Evolutionary conservation across 768 basidiomycete genomes (phyloP), one percentile per base, ranked within the genome.

Genomic region (Boletus sensibilis): DNA sequence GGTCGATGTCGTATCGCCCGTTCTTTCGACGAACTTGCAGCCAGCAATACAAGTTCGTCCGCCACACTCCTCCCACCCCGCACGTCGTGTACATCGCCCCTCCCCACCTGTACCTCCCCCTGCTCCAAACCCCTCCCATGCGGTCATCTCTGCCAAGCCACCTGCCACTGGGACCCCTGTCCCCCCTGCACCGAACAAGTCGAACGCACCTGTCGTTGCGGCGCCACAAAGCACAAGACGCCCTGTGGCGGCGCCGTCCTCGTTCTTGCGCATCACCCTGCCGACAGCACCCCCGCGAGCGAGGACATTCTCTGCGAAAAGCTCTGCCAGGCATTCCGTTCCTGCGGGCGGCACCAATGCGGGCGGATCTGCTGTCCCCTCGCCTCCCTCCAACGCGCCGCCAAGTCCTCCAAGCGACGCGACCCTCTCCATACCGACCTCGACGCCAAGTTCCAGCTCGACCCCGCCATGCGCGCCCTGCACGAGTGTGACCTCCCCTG

Each of bases 301-400:
- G 88, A 90, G 50, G 88, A 92, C 53, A 79, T 94, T 40, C 70
- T 88, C 1, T 98, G 97, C 71, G 88, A 93, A 53, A 81, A 83
- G 33, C 82, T 86, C 1, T 99, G 97, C 67, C 74, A 75, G 20
- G 90, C 87, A 0, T 75, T 93, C 11, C 83, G 94, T 16, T 80
- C 83, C 9, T 98, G 97, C 67, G 92, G 95, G 0, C 78, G 86
- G 21, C 97, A 99, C 65, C 86, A 88, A 58, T 98, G 97, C 67
- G 77, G 79, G 18, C 80, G 94, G 4, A 56, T 87, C 10, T 98
- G 97, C 68, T 99, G 97, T 64, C 95, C 97, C 0, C 80, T 98
- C 0, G 88, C 93, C 13, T 65, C 71, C 14, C 58, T 70, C 21
- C 79, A 79, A 61, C 90, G 88, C 64, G 76, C 71, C 16, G 73